Evolutionary conservation across 108 stramenopile species (phyloP).

Genomic region (Cyclotella atomus): DNA sequence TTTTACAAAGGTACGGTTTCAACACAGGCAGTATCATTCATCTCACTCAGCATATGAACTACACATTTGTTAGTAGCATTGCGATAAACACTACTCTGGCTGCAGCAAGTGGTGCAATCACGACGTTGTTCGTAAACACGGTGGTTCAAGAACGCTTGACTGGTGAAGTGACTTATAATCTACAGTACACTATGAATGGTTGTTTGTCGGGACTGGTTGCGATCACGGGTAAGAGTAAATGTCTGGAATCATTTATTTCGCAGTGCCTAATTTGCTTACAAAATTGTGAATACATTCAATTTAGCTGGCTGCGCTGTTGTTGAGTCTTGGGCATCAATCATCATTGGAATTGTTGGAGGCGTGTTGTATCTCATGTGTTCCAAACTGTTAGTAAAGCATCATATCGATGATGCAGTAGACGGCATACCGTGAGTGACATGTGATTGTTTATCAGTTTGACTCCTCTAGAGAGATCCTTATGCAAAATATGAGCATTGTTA

Average conservation of each 20-base stretch:
- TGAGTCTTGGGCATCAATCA: slow-evolving; percentile 80
- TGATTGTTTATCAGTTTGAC: too few species aligned
- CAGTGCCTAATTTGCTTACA: too few species aligned
- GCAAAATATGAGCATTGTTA: too few species aligned
- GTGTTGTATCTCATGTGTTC: slow-evolving; percentile 70
- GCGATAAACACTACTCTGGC: slow-evolving; percentile 88
- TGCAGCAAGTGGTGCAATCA: slow-evolving; percentile 62
- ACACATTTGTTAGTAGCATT: slow-evolving; percentile 54
- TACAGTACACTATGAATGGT: slow-evolving; percentile 78
- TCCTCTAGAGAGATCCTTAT: too few species aligned
- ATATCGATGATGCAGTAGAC: slow-evolving; percentile 94
- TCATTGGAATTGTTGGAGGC: slow-evolving; percentile 85
- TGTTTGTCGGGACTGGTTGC: slow-evolving; percentile 75
- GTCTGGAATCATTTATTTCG: neutral
- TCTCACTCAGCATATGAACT: slow-evolving; percentile 33
- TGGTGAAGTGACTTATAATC: slow-evolving; percentile 68
- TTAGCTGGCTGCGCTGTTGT: slow-evolving; percentile 69
- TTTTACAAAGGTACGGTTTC: slow-evolving; percentile 78
- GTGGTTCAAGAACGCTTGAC: slow-evolving; percentile 54
- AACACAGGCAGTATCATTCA: slow-evolving; percentile 79
- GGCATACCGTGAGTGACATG: too few species aligned
- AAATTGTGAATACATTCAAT: neutral
- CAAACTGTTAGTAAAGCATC: slow-evolving; percentile 56
- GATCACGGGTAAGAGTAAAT: slow-evolving; percentile 55
- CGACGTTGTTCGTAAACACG: slow-evolving; percentile 63